These are phyloP conservation scores for Candida yuanshanica DNA, from an alignment of 805 yeast species.

Conservation along the genomic window DNA sequence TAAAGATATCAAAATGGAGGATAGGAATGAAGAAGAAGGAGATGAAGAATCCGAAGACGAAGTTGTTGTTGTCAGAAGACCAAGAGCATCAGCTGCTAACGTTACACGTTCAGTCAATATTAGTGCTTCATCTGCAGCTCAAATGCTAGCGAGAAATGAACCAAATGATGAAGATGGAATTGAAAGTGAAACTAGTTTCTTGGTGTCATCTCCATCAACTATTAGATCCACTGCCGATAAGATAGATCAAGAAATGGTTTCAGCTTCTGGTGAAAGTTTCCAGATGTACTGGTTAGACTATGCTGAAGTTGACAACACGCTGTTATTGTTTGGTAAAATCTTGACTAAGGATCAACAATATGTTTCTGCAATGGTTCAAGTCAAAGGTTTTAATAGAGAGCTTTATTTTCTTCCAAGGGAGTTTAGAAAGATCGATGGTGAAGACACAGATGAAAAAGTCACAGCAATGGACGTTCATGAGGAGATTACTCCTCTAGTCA, in stretches of 20 bases:
- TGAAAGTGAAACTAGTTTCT: conserved; percentile 7
- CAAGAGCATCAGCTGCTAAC: conserved; percentile 38
- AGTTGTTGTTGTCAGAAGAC: conserved; percentile 47
- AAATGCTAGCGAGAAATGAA: conserved; percentile 11
- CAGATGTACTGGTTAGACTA: conserved; percentile 90
- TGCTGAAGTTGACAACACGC: conserved; percentile 63
- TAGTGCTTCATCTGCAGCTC: conserved; percentile 21
- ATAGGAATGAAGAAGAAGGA: conserved; percentile 5
- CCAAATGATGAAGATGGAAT: conserved; percentile 3
- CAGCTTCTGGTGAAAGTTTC: conserved; percentile 34
- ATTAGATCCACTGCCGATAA: conserved; percentile 10
- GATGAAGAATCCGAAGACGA: conserved; percentile 53
- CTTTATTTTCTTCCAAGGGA: conserved; percentile 72
- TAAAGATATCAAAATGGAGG: conserved; percentile 44
- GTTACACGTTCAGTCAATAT: conserved; percentile 39
- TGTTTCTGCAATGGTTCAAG: conserved; percentile 72
- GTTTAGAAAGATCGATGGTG: conserved; percentile 38
- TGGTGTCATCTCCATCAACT: conserved; percentile 16
- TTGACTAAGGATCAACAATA: conserved; percentile 49
- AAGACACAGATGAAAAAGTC: conserved; percentile 33
- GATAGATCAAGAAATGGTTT: conserved; percentile 17
- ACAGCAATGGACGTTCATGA: conserved; percentile 65
- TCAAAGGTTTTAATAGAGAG: conserved; percentile 64
- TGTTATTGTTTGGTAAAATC: conserved; percentile 79
- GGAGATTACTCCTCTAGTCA: conserved; percentile 64